Percentiles rank a stretch among this genome's conserved stretches.
Evolutionary conservation across 2,329 filamentous ascomycete genomes (phyloP).

Genomic region (Fusarium anguioides): DNA sequence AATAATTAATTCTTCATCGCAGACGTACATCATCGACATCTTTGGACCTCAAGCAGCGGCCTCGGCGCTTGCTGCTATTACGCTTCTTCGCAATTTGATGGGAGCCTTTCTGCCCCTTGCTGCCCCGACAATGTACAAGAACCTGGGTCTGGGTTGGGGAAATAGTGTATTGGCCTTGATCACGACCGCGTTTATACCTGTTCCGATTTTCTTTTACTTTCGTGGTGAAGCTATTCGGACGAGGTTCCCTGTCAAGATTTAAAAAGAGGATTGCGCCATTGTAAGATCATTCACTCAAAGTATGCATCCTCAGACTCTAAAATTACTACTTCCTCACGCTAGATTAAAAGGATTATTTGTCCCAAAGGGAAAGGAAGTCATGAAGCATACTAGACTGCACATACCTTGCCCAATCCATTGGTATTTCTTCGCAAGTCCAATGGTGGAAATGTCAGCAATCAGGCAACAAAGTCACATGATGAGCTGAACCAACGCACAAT

Average conservation of each 20-base stretch:
- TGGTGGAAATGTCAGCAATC: too few relatives aligned
- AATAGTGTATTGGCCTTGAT: conserved; percentile 55
- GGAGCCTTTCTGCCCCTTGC: conserved; percentile 23
- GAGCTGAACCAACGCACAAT: too few relatives aligned
- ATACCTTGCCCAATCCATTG: too few relatives aligned
- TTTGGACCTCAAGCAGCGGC: conserved; percentile 10
- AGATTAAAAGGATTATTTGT: too few relatives aligned
- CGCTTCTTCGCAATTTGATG: conserved; percentile 13
- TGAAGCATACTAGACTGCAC: too few relatives aligned
- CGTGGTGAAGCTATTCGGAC: conserved; percentile 52
- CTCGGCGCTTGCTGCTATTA: conserved; percentile 29
- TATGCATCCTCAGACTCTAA: too few relatives aligned
- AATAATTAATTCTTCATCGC: conserved; percentile 4
- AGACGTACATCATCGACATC: background rate
- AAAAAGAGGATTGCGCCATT: rapidly evolving
- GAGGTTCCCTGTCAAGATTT: conserved; percentile 2
- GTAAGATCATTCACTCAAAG: too few relatives aligned
- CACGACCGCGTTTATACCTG: conserved; percentile 53
- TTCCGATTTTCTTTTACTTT: conserved; percentile 53
- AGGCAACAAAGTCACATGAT: too few relatives aligned
- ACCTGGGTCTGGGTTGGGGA: conserved; percentile 59
- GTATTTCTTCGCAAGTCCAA: too few relatives aligned
- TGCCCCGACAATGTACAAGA: conserved; percentile 37
- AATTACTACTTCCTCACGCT: too few relatives aligned
- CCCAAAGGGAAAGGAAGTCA: too few relatives aligned